Conservation (phyloP, 306 rosid species). For the Corylus heterophylla region DNA sequence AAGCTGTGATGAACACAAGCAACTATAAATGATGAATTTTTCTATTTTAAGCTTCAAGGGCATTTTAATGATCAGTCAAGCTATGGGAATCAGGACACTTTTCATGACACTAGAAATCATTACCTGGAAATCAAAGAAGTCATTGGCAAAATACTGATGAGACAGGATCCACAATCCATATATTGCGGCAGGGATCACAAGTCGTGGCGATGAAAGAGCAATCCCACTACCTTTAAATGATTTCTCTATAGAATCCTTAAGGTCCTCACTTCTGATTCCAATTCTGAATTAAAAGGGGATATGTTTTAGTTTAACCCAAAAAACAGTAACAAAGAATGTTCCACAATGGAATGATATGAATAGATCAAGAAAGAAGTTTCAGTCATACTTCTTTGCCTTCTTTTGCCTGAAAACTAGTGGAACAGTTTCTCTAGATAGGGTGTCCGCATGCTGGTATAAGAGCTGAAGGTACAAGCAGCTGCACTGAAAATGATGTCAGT, state of each 20-base stretch:
- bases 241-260: conserved; percentile 68
- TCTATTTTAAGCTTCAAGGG: background rate
- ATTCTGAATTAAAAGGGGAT: conserved; percentile 50
- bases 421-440: conserved; percentile 64
- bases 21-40: conserved; percentile 13
- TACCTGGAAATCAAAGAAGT: conserved; percentile 90
- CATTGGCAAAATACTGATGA: conserved; percentile 56
- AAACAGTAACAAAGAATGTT: conserved; percentile 19
- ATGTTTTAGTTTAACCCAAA: conserved; percentile 20
- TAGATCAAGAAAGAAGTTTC: conserved; percentile 24
- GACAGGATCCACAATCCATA: conserved; percentile 75
- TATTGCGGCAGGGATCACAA: conserved; percentile 81
- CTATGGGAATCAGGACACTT: background rate
- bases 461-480: conserved; percentile 94
- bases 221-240: conserved; percentile 68
- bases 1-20: conserved; percentile 47
- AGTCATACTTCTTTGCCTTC: conserved; percentile 68
- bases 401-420: conserved; percentile 76
- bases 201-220: conserved; percentile 93
- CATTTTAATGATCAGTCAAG: background rate
- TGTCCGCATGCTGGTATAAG: conserved; percentile 74
- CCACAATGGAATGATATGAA: conserved; percentile 23
- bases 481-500: conserved; percentile 38
- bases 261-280: conserved; percentile 90
- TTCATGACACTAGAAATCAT: background rate